Percentiles rank a stretch among this genome's conserved stretches.
These are phyloP conservation scores for Ballota nigra DNA, from an alignment of 257 asterid species.

Conservation along the genomic window DNA sequence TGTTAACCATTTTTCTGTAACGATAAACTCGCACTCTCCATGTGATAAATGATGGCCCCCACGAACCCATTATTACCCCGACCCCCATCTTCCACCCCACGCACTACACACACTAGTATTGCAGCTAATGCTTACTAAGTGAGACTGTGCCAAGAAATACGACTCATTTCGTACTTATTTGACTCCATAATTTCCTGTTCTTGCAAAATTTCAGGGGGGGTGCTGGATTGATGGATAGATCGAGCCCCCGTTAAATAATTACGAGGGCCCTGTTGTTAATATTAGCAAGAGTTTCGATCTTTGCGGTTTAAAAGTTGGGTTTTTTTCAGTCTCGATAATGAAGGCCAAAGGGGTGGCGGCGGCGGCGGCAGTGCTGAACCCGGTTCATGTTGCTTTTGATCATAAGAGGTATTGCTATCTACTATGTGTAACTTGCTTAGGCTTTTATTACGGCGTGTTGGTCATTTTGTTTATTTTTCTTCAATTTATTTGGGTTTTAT, in stretches of 20 bases:
- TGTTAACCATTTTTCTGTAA: slow-evolving; percentile 23
- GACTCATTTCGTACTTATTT: slow-evolving; percentile 24
- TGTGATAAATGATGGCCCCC: slow-evolving; percentile 36
- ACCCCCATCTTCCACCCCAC: slow-evolving; percentile 3
- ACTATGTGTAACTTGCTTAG: slow-evolving; percentile 5
- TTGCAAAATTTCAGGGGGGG: slow-evolving; percentile 15
- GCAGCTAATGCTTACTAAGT: slow-evolving; percentile 20
- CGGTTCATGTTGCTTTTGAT: slow-evolving; percentile 57
- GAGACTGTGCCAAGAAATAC: not conserved
- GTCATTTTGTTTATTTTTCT: not conserved
- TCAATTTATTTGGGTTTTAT: not conserved
- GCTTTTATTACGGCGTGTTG: too few species aligned
- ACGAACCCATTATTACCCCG: slow-evolving; percentile 1
- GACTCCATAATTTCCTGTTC: slow-evolving; percentile 17
- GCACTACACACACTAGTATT: slow-evolving; percentile 4
- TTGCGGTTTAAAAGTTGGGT: slow-evolving; percentile 17
- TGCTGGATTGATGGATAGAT: slow-evolving; percentile 9
- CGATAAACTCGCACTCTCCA: slow-evolving; percentile 55
- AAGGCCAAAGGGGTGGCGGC: slow-evolving; percentile 56
- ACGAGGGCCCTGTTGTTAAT: slow-evolving; percentile 9
- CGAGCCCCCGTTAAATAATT: not conserved
- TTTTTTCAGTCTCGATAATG: slow-evolving; percentile 41
- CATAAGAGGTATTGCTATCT: slow-evolving; percentile 63
- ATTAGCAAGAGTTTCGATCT: slow-evolving; percentile 12
- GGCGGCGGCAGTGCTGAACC: slow-evolving; percentile 45